Evolutionary conservation across 768 basidiomycete genomes (phyloP).

Genomic region (Naganishia kalamii): DNA sequence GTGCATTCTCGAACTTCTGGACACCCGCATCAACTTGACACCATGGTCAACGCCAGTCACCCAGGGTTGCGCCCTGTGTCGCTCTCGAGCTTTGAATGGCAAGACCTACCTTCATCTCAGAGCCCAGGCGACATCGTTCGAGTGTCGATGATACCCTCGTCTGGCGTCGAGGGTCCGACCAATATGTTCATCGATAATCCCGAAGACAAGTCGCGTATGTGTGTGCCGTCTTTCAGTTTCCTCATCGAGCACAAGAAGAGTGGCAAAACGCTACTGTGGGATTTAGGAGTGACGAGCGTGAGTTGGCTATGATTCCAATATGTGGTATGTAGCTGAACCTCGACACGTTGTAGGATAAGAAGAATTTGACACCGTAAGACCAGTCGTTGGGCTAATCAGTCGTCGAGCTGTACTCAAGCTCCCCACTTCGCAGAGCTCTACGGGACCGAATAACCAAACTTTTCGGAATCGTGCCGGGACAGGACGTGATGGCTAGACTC

Average conservation of each 20-base stretch:
- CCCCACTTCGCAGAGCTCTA: slow-evolving; percentile 1
- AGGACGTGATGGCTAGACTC: slow-evolving; percentile 23
- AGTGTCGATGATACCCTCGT: slow-evolving; percentile 25
- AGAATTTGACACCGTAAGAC: slow-evolving; percentile 28
- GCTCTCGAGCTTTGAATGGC: slow-evolving; percentile 19
- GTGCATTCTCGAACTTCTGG: no score
- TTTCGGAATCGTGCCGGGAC: slow-evolving; percentile 22
- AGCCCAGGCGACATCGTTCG: slow-evolving; percentile 19
- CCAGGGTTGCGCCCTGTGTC: slow-evolving; percentile 15
- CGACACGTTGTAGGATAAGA: slow-evolving; percentile 10
- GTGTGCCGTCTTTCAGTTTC: slow-evolving; percentile 26
- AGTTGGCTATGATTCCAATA: background rate
- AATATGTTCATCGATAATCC: slow-evolving; percentile 22
- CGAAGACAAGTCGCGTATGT: slow-evolving; percentile 20
- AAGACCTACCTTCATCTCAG: slow-evolving; percentile 23
- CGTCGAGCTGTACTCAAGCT: background rate
- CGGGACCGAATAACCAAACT: slow-evolving; percentile 21
- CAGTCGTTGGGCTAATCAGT: background rate
- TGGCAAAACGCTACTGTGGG: slow-evolving; percentile 26
- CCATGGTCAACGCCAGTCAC: background rate
- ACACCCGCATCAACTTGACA: no score
- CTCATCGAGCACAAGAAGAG: slow-evolving; percentile 25
- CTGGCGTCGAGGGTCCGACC: slow-evolving; percentile 14
- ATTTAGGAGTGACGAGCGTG: slow-evolving; percentile 26
- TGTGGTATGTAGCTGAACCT: background rate